phyloP scores from a whole-genome alignment of 2,329 filamentous ascomycete genomes.

The Talaromyces funiculosus region DNA sequence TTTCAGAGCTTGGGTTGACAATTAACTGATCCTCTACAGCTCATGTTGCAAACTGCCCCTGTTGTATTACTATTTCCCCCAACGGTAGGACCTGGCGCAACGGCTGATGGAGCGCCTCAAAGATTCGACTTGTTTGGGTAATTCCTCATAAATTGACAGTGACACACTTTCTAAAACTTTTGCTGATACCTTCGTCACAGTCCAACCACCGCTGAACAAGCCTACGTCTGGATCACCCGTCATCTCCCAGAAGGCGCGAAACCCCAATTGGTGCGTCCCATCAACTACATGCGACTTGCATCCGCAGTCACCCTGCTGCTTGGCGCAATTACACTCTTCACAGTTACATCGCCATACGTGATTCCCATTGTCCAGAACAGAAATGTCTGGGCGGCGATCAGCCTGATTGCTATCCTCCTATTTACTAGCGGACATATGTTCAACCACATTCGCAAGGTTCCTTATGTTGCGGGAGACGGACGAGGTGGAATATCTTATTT shows the following conservation, averaged over 20 bases:
- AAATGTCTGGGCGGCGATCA: slow-evolving; percentile 88
- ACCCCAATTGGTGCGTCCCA: slow-evolving; percentile 71
- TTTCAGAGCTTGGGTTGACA: slow-evolving; percentile 1
- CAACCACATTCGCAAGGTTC: slow-evolving; percentile 94
- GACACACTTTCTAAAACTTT: slow-evolving; percentile 2
- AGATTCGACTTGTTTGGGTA: slow-evolving; percentile 88
- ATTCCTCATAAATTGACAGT: slow-evolving; percentile 32
- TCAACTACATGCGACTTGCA: slow-evolving; percentile 78
- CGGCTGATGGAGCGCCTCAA: slow-evolving; percentile 59
- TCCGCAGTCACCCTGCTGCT: slow-evolving; percentile 63
- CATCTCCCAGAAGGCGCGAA: slow-evolving; percentile 73
- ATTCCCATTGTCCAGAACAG: slow-evolving; percentile 79
- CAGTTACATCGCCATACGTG: slow-evolving; percentile 70
- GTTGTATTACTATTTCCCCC: slow-evolving; percentile 83
- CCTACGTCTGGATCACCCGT: slow-evolving; percentile 72
- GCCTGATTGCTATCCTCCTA: slow-evolving; percentile 79
- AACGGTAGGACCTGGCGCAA: slow-evolving; percentile 74
- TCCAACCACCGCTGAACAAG: slow-evolving; percentile 66
- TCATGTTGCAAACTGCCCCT: slow-evolving; percentile 89
- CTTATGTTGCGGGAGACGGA: slow-evolving; percentile 82
- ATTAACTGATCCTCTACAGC: slow-evolving; percentile 46
- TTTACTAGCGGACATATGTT: slow-evolving; percentile 99
- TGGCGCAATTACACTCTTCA: slow-evolving; percentile 61
- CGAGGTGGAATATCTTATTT: slow-evolving; percentile 86
- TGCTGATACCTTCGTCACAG: slow-evolving; percentile 39